Evolutionary conservation across 2,329 filamentous ascomycete genomes (phyloP), one percentile per base, ranked within the genome.

Genomic region (Sporothrix pallida): DNA sequence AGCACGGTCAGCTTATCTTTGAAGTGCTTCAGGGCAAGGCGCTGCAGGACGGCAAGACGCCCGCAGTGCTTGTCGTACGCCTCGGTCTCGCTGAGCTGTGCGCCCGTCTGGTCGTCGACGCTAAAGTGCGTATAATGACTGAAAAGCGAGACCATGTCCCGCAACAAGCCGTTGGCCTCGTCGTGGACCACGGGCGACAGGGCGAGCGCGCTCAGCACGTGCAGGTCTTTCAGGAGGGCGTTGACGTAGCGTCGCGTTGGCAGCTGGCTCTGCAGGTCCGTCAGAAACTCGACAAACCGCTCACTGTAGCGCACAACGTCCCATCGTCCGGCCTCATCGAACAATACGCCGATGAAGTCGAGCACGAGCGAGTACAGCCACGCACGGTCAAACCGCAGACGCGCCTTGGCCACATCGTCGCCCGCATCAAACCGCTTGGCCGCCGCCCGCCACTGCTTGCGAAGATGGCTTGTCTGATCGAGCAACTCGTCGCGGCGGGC

Each of bases 191-290:
- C 83, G 0, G 92, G 91, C 0, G 95, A 98, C 20, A 97, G 83
- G 67, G 88, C 88, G 78, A 98, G 90, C 10, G 92, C 89, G 0
- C 95, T 86, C 42, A 98, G 83, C 26, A 97, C 82, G 80, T 98
- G 94, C 63, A 98, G 84, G 80, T 99, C 95, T 78, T 92, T 91
- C 15, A 98, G 82, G 58, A 99, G 84, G 1, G 93, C 91, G 81
- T 98, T 98, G 80, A 97, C 93, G 80, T 98, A 98, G 81, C 96
- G 90, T 78, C 96, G 88, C 3, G 97, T 99, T 0, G 96, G 96
- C 67, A 98, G 85, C 81, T 99, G 96, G 79, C 95, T 98, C 81
- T 97, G 90, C 23, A 99, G 84, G 80, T 99, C 96, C 9, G 92
- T 91, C 67, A 99, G 85, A 70, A 99, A 91, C 81, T 99, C 96